phyloP scores from a whole-genome alignment of 306 rosid species.

The Luffa acutangula region DNA sequence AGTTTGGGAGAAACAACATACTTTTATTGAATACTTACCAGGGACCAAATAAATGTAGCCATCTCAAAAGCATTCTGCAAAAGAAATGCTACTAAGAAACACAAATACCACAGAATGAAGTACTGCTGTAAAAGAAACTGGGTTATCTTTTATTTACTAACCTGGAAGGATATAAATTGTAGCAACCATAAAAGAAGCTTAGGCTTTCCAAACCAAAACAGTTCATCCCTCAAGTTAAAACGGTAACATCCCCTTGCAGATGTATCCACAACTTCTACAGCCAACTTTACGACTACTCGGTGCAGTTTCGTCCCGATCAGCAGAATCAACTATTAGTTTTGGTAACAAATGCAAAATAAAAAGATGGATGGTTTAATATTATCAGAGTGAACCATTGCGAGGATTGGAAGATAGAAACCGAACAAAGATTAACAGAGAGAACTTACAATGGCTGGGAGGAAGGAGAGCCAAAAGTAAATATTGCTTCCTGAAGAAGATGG shows the following conservation, averaged over 20 bases:
- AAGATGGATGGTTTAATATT: neutral
- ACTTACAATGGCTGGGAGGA: constrained; percentile 82
- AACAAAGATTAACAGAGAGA: constrained; percentile 7
- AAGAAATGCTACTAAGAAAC: constrained; percentile 4
- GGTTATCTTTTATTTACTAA: constrained; percentile 8
- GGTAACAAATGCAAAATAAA: neutral
- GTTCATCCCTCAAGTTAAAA: constrained; percentile 69
- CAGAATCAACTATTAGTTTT: constrained; percentile 51
- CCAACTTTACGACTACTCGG: constrained; percentile 76
- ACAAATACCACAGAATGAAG: neutral
- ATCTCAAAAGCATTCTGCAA: constrained; percentile 92
- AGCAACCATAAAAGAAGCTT: constrained; percentile 55
- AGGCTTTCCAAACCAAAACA: constrained; percentile 91
- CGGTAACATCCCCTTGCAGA: constrained; percentile 25
- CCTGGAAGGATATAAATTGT: constrained; percentile 82
- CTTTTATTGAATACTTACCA: constrained; percentile 42
- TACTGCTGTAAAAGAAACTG: neutral
- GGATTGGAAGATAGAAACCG: neutral
- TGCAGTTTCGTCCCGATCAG: constrained; percentile 77
- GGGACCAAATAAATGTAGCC: constrained; percentile 88
- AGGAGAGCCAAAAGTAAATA: constrained; percentile 89
- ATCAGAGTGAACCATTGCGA: neutral
- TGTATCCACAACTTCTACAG: constrained; percentile 61
- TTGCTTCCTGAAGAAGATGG: constrained; percentile 58
- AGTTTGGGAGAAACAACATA: neutral